Percentiles rank a stretch among this genome's conserved stretches.
These are phyloP conservation scores for Trichoderma arundinaceum DNA, from an alignment of 2,329 filamentous ascomycete species.

Conservation along the genomic window DNA sequence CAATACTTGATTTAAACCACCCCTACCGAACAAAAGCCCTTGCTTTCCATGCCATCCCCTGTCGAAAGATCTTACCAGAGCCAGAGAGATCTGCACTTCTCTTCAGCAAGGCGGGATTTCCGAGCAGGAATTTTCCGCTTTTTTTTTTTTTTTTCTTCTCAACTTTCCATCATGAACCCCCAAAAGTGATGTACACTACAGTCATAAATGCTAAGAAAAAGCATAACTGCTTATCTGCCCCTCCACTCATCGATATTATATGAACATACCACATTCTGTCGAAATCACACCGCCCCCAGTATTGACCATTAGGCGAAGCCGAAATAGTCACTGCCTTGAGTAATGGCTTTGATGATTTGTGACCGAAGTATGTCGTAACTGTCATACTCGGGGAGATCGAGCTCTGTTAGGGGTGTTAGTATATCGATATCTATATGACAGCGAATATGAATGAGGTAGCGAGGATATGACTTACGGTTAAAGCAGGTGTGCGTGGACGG, in stretches of 20 bases:
- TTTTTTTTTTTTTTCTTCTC: background rate
- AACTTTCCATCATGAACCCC: conserved; percentile 11
- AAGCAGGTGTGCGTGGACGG: conserved; percentile 99
- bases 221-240: background rate
- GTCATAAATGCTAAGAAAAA: conserved; percentile 21
- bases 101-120: conserved; percentile 31
- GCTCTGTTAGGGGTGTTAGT: conserved; percentile 67
- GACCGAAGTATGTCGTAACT: conserved; percentile 89
- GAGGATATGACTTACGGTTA: conserved; percentile 76
- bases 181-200: conserved; percentile 30
- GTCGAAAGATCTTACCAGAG: conserved; percentile 9
- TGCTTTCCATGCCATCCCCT: conserved; percentile 25
- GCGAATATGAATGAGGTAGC: background rate
- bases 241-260: background rate
- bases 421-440: conserved; percentile 32
- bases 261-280: background rate
- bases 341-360: conserved; percentile 93
- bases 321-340: conserved; percentile 96
- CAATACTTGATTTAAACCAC: conserved; percentile 29
- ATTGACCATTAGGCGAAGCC: conserved; percentile 77
- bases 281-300: background rate
- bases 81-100: conserved; percentile 46
- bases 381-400: conserved; percentile 97
- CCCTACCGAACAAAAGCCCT: conserved; percentile 27
- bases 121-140: background rate